Evolutionary conservation across 305 asterid species (phyloP), one percentile per base, ranked within the genome.

Genomic region (Coffea humblotiana): DNA sequence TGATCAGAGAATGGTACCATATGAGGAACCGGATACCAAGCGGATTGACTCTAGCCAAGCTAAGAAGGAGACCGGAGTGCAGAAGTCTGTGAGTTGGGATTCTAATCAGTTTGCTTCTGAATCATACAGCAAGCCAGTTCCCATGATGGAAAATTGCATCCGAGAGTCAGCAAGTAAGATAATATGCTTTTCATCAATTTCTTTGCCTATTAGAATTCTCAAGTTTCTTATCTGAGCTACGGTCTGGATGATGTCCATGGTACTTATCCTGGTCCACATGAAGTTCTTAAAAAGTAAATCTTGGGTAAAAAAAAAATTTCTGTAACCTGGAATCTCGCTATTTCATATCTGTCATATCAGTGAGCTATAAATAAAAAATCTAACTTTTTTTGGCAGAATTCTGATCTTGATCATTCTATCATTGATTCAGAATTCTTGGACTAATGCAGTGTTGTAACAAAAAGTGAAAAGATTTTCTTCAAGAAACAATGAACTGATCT

Each of bases 11-110:
- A 37, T 83, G 74, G 81, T 67, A 71, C 83, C 81, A 54, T 75
- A 76, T 75, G 88, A 85, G 84, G 90, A 85, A 54, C 88, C 85
- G 1, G 88, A 79, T 77, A 87, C 90, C n/a, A 87, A 87, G 77
- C 78, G 68, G 82, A 83, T 87, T 25, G 90, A 87, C 81, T 79
- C 84, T 58, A 86, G 81, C 79, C 83, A 83, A 35, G 79, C 84
- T 40, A 74, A 66, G 79, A 85, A 81, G 82, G 86, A 78, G 51
- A 77, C 70, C 19, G 84, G 71, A 48, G 79, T 79, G 79, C 88
- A 83, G 75, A 86, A 86, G 85, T 85, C 71, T 61, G 79, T 83
- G 79, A 83, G 82, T 79, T 87, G 85, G 86, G 90, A 87, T 64
- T 80, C 79, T 78, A 80, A 83, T 63, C 68, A 76, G 14, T 82